phyloP scores from a whole-genome alignment of 352 stramenopile species.

The Pythium angustatum region DNA sequence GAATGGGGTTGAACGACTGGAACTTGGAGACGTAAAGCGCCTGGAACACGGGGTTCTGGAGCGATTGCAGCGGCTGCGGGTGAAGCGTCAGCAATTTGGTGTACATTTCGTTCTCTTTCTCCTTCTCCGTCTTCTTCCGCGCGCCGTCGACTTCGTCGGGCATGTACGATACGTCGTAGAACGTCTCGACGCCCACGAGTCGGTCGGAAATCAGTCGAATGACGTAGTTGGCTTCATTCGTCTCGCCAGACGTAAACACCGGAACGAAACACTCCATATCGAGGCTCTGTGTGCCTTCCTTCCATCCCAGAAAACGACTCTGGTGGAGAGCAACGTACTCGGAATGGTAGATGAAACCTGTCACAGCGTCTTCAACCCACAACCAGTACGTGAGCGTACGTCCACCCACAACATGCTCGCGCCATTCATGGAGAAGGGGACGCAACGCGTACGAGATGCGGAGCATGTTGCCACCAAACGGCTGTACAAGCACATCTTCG shows the following conservation, averaged over 20 bases:
- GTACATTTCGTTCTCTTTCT: conserved; percentile 69
- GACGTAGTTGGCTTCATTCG: conserved; percentile 90
- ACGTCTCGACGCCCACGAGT: conserved; percentile 95
- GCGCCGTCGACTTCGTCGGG: conserved; percentile 36
- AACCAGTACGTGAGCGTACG: conserved; percentile 92
- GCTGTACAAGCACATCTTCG: conserved; percentile 84
- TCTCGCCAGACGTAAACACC: conserved; percentile 91
- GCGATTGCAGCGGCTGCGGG: conserved; percentile 92
- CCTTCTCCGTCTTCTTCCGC: conserved; percentile 42
- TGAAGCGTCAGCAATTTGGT: conserved; percentile 93
- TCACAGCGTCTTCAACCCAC: conserved; percentile 96
- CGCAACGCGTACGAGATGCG: conserved; percentile 83
- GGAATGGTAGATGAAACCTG: conserved; percentile 93
- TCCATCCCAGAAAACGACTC: conserved; percentile 67
- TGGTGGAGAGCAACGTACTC: conserved; percentile 90
- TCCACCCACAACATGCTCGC: conserved; percentile 54
- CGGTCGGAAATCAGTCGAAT: conserved; percentile 95
- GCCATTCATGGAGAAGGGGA: conserved; percentile 75
- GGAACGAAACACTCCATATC: conserved; percentile 96
- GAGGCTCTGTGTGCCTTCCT: conserved; percentile 61
- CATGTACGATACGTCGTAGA: conserved; percentile 73
- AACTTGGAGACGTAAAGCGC: conserved; percentile 90
- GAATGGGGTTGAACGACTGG: conserved; percentile 91
- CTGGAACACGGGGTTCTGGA: conserved; percentile 92
- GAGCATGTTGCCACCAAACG: conserved; percentile 95